Evolutionary conservation across 306 rosid genomes (phyloP), one percentile per base, ranked within the genome.

Genomic region (Styphnolobium japonicum): DNA sequence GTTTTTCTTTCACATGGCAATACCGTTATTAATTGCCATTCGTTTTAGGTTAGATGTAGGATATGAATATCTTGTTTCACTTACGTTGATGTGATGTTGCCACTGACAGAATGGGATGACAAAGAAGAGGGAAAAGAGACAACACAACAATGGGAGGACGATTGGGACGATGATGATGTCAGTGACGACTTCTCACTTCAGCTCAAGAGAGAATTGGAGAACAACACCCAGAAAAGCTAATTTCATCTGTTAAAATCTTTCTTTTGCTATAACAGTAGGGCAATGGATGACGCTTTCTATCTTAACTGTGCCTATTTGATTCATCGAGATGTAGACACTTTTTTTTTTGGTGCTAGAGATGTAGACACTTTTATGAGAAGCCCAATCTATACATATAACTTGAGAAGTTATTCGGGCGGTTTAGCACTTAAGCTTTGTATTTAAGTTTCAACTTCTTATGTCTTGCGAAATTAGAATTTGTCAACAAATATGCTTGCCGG

Each of bases 101-200:
- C 64, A 43, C 22, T 43, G 25, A 31, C 55, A 62, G 60, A 36
- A 36, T 55, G 75, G 66, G 73, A 64, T 10, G 60, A 62, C 75
- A 67, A 67, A 67, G 56, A 67, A 67, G 73, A 67, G 73, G 73
- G 73, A 43, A 89, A 82, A 53, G 89, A 89, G 66, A 77, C 84
- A 52, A 72, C 83, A 14, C 92, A 89, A 60, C 93, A 89, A 73
- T 89, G 93, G 93, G 90, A 89, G 79, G 93, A 89, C 51, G 93
- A 89, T 34, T 89, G 90, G 93, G 93, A 89, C n/a, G 90, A 87
- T 23, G 89, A 89, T 1, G 93, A 89, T 9, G 90, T 89, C 51
- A 89, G 83, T 14, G 93, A 89, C 18, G 93, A 89, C 75, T 89
- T 89, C 78, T 89, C 93, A 10, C 58, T 34, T 23, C 72, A 69